Base-by-base conservation (phyloP, 192 early-diverging fungal genomes). In the Rhizoclosmatium sp. region DNA sequence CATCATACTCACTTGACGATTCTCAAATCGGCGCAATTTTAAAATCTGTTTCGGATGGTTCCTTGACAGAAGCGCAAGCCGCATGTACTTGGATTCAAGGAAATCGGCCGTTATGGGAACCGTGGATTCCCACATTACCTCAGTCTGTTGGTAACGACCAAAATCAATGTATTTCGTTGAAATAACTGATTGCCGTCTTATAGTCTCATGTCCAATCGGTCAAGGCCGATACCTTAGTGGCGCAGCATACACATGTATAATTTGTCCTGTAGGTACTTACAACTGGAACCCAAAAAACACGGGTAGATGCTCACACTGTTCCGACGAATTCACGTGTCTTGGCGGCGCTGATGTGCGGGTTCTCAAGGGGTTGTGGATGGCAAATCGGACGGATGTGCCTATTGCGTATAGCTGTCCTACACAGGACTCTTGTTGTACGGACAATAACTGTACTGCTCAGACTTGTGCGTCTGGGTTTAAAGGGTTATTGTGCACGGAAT, bases 401-500 rank as follows among this genome's bases (percentile, higher is more conserved):
- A 64, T 49, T 12, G 45, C 44, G 16, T 79, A 79, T 47, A 58
- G 46, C 9, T 79, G 78, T 48, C 78, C 78, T 14, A 67, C 41
- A 14, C 41, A 19, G 7, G 16, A 7, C 21, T 46, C 78, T 5
- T 79, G 78, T 44, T 79, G 78, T 56, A 48, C 69, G 9, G n/a
- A 45, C 44, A 69, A 67, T 31, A 47, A 39, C 14, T 79, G 78
- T 54, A 16, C 51, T 31, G 19, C 66, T 40, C 23, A 47, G 10
- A 47, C 31, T 7, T 79, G 78, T 23, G 44, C 48, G 5, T 47
- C 9, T 14, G 40, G 23, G 41, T 79, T 71, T 65, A 68, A 1
- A 5, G 75, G 75, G 2, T 19, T 68, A 16, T 65, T 68, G n/a
- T 77, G 75, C 65, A 77, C 62, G 4, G 75, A 77, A 59, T 77